Evolutionary conservation across 768 basidiomycete species (phyloP).

Genomic region (Tylopilus sp.): DNA sequence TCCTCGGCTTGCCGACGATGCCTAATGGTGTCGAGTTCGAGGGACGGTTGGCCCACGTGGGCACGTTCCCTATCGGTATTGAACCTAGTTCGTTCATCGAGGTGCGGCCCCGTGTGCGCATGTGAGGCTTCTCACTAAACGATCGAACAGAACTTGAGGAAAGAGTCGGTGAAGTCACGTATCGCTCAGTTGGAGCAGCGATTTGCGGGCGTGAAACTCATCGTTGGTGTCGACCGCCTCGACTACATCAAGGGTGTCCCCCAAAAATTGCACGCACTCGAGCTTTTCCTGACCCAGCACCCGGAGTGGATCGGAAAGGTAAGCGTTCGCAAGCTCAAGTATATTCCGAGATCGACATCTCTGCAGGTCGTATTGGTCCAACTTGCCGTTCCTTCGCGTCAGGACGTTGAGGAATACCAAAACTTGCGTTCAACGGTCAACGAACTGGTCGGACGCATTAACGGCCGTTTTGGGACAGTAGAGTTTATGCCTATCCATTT

Average conservation of each 20-base stretch:
- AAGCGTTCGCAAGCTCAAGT: slow-evolving; percentile 6
- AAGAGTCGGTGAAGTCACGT: slow-evolving; percentile 76
- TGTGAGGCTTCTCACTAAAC: slow-evolving; percentile 1
- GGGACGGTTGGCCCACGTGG: slow-evolving; percentile 92
- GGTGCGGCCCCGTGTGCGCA: slow-evolving; percentile 35
- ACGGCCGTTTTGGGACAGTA: slow-evolving; percentile 97
- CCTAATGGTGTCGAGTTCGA: slow-evolving; percentile 98
- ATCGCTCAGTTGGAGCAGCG: slow-evolving; percentile 81
- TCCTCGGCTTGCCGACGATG: slow-evolving; percentile 92
- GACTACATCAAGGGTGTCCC: slow-evolving; percentile 99
- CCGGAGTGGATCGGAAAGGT: slow-evolving; percentile 99
- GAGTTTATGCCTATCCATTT: slow-evolving; percentile 99
- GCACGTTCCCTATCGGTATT: slow-evolving; percentile 99
- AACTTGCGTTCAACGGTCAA: slow-evolving; percentile 94
- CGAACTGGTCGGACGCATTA: slow-evolving; percentile 97
- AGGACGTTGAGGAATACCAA: slow-evolving; percentile 99
- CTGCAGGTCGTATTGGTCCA: slow-evolving; percentile 88
- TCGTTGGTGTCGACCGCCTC: slow-evolving; percentile 96
- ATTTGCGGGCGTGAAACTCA: slow-evolving; percentile 93
- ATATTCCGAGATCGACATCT: not conserved
- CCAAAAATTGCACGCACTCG: slow-evolving; percentile 94
- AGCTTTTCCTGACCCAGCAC: slow-evolving; percentile 94
- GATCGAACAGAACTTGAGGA: slow-evolving; percentile 63
- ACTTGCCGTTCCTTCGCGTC: slow-evolving; percentile 94
- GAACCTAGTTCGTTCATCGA: slow-evolving; percentile 91